These are phyloP conservation scores for Cryptomeria japonica DNA, from an alignment of 75 land plant genomes.

Conservation along the genomic window DNA sequence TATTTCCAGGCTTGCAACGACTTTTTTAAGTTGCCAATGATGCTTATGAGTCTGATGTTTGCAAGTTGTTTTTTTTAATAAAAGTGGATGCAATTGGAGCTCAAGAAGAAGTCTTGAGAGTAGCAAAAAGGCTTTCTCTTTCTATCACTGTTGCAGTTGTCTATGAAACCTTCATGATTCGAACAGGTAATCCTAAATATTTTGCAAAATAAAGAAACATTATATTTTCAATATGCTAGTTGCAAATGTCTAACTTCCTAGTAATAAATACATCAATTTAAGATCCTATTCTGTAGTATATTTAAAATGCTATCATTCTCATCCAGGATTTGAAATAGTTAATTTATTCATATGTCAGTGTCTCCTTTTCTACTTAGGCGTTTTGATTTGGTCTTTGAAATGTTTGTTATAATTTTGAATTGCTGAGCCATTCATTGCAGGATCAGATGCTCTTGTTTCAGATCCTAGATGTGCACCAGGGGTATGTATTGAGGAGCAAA, in stretches of 20 bases:
- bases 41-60: not conserved
- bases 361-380: not conserved
- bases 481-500: not conserved
- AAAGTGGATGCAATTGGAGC: constrained; percentile 89
- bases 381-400: not conserved
- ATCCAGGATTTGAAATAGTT: not conserved
- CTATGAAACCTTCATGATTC: constrained; percentile 40
- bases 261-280: not conserved
- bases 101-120: constrained; percentile 67
- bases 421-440: not conserved
- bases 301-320: not conserved
- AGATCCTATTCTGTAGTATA: not conserved
- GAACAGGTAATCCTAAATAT: constrained; percentile 21
- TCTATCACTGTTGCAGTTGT: constrained; percentile 68
- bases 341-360: not conserved
- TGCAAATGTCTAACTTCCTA: not conserved
- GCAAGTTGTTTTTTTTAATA: not conserved
- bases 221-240: not conserved
- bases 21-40: not conserved
- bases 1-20: not conserved
- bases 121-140: constrained; percentile 59
- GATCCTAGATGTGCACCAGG: not conserved
- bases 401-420: not conserved
- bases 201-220: too few species aligned
- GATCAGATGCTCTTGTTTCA: not conserved